A percentile compares a stretch with the other conserved stretches of the same genome.
Evolutionary conservation across 1,284 basidiomycete genomes (phyloP).

Genomic region (Ustilago esculenta): DNA sequence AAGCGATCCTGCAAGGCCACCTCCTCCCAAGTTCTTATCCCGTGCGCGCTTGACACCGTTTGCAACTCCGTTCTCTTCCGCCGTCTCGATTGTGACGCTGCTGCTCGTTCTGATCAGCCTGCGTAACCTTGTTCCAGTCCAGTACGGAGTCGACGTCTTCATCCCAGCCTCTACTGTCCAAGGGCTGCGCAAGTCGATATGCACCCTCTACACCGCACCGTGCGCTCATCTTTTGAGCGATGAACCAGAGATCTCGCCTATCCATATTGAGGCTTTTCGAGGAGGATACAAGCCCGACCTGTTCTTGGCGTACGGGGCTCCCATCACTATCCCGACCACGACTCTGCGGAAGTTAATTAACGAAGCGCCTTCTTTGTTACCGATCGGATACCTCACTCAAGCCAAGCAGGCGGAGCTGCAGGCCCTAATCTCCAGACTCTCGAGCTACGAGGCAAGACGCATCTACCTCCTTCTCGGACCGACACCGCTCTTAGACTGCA

Average conservation of each 20-base stretch:
- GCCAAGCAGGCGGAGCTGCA: slow-evolving; percentile 30
- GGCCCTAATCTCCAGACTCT: slow-evolving; percentile 35
- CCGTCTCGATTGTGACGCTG: slow-evolving; percentile 9
- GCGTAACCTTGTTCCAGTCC: slow-evolving; percentile 29
- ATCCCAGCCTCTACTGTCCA: slow-evolving; percentile 20
- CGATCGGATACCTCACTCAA: slow-evolving; percentile 12
- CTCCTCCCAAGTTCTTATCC: slow-evolving; percentile 12
- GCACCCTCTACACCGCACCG: slow-evolving; percentile 19
- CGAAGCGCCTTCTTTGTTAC: slow-evolving; percentile 13
- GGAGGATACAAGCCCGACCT: slow-evolving; percentile 41
- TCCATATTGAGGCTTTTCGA: slow-evolving; percentile 29
- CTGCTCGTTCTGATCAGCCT: slow-evolving; percentile 20
- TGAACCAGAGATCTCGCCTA: neutral
- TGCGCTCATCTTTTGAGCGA: neutral
- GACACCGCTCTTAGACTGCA: slow-evolving; percentile 32
- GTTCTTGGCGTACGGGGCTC: slow-evolving; percentile 31
- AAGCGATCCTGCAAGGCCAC: slow-evolving; percentile 3
- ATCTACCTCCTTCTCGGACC: slow-evolving; percentile 41
- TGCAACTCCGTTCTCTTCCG: slow-evolving; percentile 25
- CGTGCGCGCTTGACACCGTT: slow-evolving; percentile 24
- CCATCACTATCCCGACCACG: slow-evolving; percentile 43
- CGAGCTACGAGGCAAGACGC: slow-evolving; percentile 42
- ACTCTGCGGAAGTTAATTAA: slow-evolving; percentile 32
- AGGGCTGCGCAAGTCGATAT: slow-evolving; percentile 7
- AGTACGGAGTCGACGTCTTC: slow-evolving; percentile 35